Percentiles rank a stretch among this genome's conserved stretches.
These are phyloP conservation scores for Saccharomycopsis lassenensis DNA, from an alignment of 805 yeast genomes.

Conservation along the genomic window DNA sequence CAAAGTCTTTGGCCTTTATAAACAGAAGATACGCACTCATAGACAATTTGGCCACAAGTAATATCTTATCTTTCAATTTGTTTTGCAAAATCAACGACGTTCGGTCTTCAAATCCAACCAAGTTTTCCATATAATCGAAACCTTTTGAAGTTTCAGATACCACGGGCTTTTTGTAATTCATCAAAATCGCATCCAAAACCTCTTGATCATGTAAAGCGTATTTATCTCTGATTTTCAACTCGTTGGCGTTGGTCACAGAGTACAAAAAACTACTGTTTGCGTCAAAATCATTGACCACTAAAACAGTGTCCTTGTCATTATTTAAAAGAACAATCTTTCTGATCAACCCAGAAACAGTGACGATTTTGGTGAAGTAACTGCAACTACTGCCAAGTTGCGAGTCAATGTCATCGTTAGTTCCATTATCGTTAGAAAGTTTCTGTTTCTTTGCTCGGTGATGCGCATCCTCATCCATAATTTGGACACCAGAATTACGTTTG, in stretches of 20 bases:
- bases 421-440: not conserved
- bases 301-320: not conserved
- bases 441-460: too few species aligned
- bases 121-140: conserved; percentile 1
- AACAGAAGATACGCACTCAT: too few species aligned
- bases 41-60: too few species aligned
- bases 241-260: not conserved
- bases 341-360: conserved; percentile 3
- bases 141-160: not conserved
- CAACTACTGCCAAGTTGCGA: not conserved
- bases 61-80: too few species aligned
- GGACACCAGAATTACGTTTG: too few species aligned
- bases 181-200: conserved; percentile 2
- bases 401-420: not conserved
- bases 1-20: too few species aligned
- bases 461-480: too few species aligned
- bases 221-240: not conserved
- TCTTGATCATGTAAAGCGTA: conserved; percentile 1
- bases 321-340: conserved; percentile 3
- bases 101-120: conserved; percentile 12
- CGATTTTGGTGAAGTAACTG: not conserved
- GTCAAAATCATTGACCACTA: not conserved
- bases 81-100: conserved; percentile 14
- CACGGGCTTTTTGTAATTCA: conserved; percentile 2
- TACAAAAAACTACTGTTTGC: not conserved